Evolutionary conservation across 1,139 yeast species (phyloP), one percentile per base, ranked within the genome.

Genomic region (Diutina neorugosa): DNA sequence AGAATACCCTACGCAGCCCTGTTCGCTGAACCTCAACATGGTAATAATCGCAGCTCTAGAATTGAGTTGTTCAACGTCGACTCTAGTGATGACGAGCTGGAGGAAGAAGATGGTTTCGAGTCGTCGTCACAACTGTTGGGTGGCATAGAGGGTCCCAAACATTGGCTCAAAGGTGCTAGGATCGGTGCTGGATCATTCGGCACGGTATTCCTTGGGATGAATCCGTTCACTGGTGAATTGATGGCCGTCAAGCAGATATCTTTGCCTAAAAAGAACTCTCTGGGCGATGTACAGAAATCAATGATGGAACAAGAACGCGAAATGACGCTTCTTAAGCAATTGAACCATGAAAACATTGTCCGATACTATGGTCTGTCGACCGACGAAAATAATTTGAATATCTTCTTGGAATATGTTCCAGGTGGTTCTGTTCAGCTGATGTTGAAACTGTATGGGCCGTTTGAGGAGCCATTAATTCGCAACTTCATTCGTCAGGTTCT

Each of bases 201-300:
- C 40, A 84, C 89, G 2, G 98, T 93, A 1, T 91, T 86, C 59
- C 73, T 93, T 48, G 98, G 97, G 1, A 83, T 93, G 84, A 89
- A 90, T 63, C 87, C 96, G 1, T 70, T 84, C 49, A 90, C 96
- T 0, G 98, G 98, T 48, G 98, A 90, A 63, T 73, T 93, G 54
- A 89, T 93, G 96, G 98, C 98, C 0, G 96, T 93, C 14, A 93
- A 93, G 62, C 97, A 91, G 65, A 96, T 93, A 0, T 85, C 85
- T 48, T 66, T 90, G 20, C 84, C 87, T 0, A 23, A 42, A 16
- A 52, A 48, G 16, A 56, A 57, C 9, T 69, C 65, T 53, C 77
- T 70, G 55, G 54, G 54, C 41, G 77, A 71, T 56, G 75, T 62
- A 73, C 85, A 71, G 68, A 74, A 63, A 65, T 73, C 69, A 5